Evolutionary conservation across 495 filamentous ascomycete genomes (phyloP), one percentile per base, ranked within the genome.

Genomic region (Annulohypoxylon nitens): DNA sequence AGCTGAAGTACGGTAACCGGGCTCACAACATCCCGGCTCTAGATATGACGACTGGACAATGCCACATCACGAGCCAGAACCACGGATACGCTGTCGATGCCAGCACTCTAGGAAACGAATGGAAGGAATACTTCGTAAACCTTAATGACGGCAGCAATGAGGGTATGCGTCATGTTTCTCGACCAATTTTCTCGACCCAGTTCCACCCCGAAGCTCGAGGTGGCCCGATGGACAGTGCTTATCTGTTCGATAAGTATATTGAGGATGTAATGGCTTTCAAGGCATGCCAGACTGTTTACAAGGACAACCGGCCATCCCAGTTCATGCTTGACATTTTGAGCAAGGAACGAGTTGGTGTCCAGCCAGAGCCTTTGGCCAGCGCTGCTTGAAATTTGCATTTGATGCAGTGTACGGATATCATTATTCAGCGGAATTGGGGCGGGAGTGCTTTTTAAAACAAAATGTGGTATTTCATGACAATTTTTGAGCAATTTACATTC

Each of bases 151-250:
- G 91, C 37, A 92, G 89, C 83, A 98, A 98, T 80, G 95, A 98
- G 83, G 94, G 91, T 83, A 94, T 98, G 90, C 94, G 97, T 78
- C 96, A 98, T 87, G 92, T 91, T 80, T 92, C 93, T 51, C 93
- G 97, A 47, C 97, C 96, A 37, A 99, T 99, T 79, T 98, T 99
- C 88, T 93, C 92, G 70, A 97, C 95, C 64, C 96, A 98, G 81
- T 99, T 98, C 89, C 96, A 99, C 78, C 96, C 96, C 39, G 96
- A 98, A 82, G 97, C 96, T 61, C 96, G 97, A 83, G 96, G 96
- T 47, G 96, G 97, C 61, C 96, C 96, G 25, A 89, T 97, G 78
- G 96, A 99, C 83, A 95, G 92, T 30, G 87, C 92, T 0, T 98
- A 97, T 81, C 88, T 99, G 51, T 99, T 99, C 79, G 96, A 99